Evolutionary conservation across 108 stramenopile genomes (phyloP).

Genomic region (Fragilaria crotonensis): DNA sequence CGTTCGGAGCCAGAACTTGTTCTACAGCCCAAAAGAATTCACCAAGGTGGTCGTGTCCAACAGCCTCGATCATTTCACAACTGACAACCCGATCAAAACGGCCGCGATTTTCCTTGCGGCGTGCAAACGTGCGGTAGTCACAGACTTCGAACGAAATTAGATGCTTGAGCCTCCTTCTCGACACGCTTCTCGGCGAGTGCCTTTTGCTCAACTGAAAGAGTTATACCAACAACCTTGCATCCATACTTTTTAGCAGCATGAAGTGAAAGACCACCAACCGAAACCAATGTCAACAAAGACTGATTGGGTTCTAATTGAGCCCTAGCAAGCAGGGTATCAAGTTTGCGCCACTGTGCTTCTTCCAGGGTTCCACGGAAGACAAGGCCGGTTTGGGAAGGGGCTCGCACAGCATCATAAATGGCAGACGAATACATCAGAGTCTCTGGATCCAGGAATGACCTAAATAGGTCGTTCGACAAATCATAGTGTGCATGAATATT

Average conservation of each 20-base stretch:
- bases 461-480: slow-evolving; percentile 87
- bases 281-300: slow-evolving; percentile 90
- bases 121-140: slow-evolving; percentile 87
- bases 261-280: slow-evolving; percentile 92
- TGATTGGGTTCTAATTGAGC: slow-evolving; percentile 71
- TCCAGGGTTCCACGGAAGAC: slow-evolving; percentile 69
- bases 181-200: slow-evolving; percentile 85
- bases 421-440: slow-evolving; percentile 91
- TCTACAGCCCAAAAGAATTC: slow-evolving; percentile 91
- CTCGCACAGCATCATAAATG: slow-evolving; percentile 71
- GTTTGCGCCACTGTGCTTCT: slow-evolving; percentile 93
- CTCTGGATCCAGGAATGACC: slow-evolving; percentile 80
- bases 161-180: slow-evolving; percentile 59
- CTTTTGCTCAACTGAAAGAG: slow-evolving; percentile 91
- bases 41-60: slow-evolving; percentile 89
- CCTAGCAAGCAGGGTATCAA: slow-evolving; percentile 81
- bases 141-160: slow-evolving; percentile 86
- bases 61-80: slow-evolving; percentile 98
- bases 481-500: slow-evolving; percentile 99
- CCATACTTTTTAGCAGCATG: slow-evolving; percentile 87
- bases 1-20: slow-evolving; percentile 75
- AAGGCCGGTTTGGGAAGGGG: slow-evolving; percentile 17
- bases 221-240: slow-evolving; percentile 89
- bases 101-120: slow-evolving; percentile 47
- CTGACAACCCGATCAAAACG: slow-evolving; percentile 90